Evolutionary conservation across 73 alveolate genomes (phyloP).

Genomic region (Paramecium octaurelia): DNA sequence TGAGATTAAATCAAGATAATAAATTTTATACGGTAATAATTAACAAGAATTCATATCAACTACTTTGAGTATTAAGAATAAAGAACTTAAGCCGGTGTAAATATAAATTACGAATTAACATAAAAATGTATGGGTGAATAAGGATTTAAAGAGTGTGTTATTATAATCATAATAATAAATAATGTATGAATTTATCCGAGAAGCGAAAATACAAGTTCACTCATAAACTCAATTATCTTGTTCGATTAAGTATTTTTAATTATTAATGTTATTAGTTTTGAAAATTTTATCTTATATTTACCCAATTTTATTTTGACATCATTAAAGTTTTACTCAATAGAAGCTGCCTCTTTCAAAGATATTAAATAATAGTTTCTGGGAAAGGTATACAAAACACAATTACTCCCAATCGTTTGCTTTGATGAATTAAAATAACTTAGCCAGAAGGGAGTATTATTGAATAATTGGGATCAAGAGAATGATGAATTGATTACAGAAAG

Average conservation of each 20-base stretch:
- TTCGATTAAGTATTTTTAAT: background rate
- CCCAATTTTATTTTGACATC: background rate
- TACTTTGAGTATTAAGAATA: background rate
- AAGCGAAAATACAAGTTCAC: background rate
- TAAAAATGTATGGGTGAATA: background rate
- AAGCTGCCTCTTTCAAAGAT: background rate
- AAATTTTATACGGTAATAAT: background rate
- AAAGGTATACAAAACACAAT: background rate
- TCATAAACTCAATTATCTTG: background rate
- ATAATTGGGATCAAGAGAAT: background rate
- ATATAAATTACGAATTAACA: background rate
- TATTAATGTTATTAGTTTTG: background rate
- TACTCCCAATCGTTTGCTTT: background rate
- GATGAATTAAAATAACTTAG: background rate
- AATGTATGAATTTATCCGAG: background rate
- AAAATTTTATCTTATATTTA: background rate
- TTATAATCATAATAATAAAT: background rate
- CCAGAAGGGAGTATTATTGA: background rate
- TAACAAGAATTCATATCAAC: background rate
- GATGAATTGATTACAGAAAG: background rate
- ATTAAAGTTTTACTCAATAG: background rate
- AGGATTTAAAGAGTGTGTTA: background rate
- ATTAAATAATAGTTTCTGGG: background rate
- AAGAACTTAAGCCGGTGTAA: background rate
- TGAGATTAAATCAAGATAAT: slow-evolving; percentile 7